Base-by-base conservation (phyloP, 495 filamentous ascomycete genomes). In the Patellaria atrata region DNA sequence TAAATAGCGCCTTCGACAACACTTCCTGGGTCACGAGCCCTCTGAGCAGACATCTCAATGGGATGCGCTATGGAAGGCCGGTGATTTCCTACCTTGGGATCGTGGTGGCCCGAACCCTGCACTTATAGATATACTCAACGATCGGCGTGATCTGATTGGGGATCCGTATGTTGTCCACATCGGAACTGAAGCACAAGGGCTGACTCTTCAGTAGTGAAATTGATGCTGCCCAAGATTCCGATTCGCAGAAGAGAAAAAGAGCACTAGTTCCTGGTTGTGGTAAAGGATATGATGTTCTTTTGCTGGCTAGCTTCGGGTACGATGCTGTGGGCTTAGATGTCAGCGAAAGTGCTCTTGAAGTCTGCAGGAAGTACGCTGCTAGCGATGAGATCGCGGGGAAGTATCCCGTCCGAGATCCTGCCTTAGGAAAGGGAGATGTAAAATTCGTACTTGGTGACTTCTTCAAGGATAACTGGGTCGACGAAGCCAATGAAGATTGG, bases 301-400 rank as follows among this genome's bases (percentile, higher is more conserved):
- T 85, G 24, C 62, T 85, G n/a, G 65, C 69, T 22, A 65, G 70
- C 27, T 68, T 72, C 40, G 81, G 79, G 0, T 85, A 76, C 52
- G 73, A 86, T 52, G 71, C 70, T 0, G 75, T 70, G 41, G 82
- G 82, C 0, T 57, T 91, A 5, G 82, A 87, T 40, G 65, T 67
- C 30, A 77, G 75, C 19, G 38, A 54, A 3, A 56, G 54, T 17
- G 79, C 79, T 5, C 40, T 77, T 5, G 57, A 70, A 21, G 56
- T 52, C 3, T 75, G 72, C 10, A 61, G 61, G 30, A 60, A 64
- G 46, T 60, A 72, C 35, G 52, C 45, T 11, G 43, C 18, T 11
- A 23, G 19, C 10, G 35, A 45, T 3, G 47, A 33, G 0, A 42
- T 37, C 7, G 45, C 55, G 17, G 53, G 47, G 0, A 11, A 51